These are phyloP conservation scores for Aspergillus melleus DNA, from an alignment of 2,329 filamentous ascomycete species.

Conservation along the genomic window DNA sequence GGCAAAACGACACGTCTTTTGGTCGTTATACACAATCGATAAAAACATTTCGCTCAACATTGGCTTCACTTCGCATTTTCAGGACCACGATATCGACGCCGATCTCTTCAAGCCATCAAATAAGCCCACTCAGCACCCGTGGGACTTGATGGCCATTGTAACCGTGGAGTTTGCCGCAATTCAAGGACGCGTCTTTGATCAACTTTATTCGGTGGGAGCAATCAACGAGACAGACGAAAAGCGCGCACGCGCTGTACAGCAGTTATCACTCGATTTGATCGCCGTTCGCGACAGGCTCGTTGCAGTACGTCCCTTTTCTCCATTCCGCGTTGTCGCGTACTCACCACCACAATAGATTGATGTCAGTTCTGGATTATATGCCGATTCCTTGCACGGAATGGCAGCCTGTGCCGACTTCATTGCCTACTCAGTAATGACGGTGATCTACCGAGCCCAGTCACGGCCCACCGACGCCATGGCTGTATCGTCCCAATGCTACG, in stretches of 20 bases:
- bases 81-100: constrained; percentile 29
- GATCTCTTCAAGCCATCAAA: constrained; percentile 19
- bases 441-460: constrained; percentile 28
- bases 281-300: constrained; percentile 23
- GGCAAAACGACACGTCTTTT: constrained; percentile 25
- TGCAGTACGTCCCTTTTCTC: constrained; percentile 13
- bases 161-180: constrained; percentile 23
- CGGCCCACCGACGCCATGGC: constrained; percentile 23
- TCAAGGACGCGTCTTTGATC: constrained; percentile 27
- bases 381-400: constrained; percentile 27
- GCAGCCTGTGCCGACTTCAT: constrained; percentile 28
- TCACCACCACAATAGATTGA: constrained; percentile 17
- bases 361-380: constrained; percentile 23
- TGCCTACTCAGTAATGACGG: constrained; percentile 24
- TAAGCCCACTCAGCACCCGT: constrained; percentile 19
- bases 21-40: constrained; percentile 28
- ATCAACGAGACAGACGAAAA: constrained; percentile 14
- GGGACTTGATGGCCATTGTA: constrained; percentile 26
- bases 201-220: constrained; percentile 24
- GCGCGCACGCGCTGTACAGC: constrained; percentile 17
- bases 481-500: constrained; percentile 27
- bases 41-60: constrained; percentile 28
- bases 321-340: background rate
- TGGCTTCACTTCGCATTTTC: constrained; percentile 25
- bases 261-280: constrained; percentile 24